Percentiles rank a stretch among this genome's conserved stretches.
These are phyloP conservation scores for Backusella macrospora DNA, from an alignment of 192 early-diverging fungal genomes.

Conservation along the genomic window DNA sequence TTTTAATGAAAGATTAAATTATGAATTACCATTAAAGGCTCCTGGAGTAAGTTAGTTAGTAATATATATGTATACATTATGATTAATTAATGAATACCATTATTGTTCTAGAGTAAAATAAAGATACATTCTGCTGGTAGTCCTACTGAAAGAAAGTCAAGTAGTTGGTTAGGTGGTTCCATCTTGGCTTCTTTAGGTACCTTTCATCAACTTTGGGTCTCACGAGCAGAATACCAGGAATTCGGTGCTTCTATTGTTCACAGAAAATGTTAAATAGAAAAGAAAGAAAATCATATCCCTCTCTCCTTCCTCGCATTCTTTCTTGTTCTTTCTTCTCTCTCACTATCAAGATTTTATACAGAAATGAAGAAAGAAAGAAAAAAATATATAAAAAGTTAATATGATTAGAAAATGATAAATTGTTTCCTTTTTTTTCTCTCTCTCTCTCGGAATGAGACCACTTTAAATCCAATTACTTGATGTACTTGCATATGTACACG, in stretches of 20 bases:
- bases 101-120: constrained; percentile 66
- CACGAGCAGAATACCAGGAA: constrained; percentile 94
- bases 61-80: too few species aligned
- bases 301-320: too few species aligned
- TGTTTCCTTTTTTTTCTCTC: too few species aligned
- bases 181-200: constrained; percentile 93
- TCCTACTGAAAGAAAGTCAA: constrained; percentile 84
- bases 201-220: constrained; percentile 99
- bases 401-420: neutral
- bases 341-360: neutral
- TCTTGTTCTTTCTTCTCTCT: too few species aligned
- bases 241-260: constrained; percentile 82
- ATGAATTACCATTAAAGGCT: constrained; percentile 65
- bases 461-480: too few species aligned
- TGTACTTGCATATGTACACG: too few species aligned
- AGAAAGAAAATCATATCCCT: neutral
- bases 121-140: constrained; percentile 81
- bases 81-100: constrained; percentile 9
- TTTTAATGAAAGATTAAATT: constrained; percentile 83
- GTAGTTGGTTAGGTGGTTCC: constrained; percentile 97
- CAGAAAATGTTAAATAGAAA: constrained; percentile 68
- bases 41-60: constrained; percentile 62
- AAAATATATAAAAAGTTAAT: neutral
- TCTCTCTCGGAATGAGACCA: too few species aligned
- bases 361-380: neutral